Conservation (phyloP, 306 rosid species). For the Mimosa pudica region DNA sequence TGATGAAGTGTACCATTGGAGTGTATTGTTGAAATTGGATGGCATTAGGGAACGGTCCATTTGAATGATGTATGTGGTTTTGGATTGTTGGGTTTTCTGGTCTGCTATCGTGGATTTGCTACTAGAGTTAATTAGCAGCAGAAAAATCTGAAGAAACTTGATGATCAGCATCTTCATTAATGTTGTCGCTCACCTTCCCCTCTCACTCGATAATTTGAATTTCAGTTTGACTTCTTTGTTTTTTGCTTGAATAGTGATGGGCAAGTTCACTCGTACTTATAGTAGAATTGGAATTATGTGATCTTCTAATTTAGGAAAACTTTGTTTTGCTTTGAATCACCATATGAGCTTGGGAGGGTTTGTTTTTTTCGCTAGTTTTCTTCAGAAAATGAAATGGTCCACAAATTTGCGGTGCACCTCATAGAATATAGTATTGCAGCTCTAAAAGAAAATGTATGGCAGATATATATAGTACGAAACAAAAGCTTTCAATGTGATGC, state of each 20-base stretch:
- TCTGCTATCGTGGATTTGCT: constrained; percentile 36
- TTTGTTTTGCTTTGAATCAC: constrained; percentile 6
- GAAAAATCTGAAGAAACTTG: constrained; percentile 37
- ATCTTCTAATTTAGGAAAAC: constrained; percentile 7
- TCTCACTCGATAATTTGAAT: constrained; percentile 20
- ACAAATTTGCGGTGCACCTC: background rate
- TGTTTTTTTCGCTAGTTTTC: background rate
- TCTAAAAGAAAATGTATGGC: background rate
- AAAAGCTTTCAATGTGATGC: background rate
- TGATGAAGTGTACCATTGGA: constrained; percentile 74
- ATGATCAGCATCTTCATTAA: constrained; percentile 44
- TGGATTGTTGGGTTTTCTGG: constrained; percentile 23
- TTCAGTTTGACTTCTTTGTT: constrained; percentile 23
- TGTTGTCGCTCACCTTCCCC: background rate
- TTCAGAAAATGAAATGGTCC: background rate
- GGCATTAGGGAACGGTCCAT: constrained; percentile 87
- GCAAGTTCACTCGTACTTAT: constrained; percentile 40
- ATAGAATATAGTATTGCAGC: background rate
- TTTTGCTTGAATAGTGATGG: constrained; percentile 30
- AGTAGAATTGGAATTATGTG: constrained; percentile 11
- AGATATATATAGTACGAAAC: background rate
- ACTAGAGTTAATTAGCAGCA: constrained; percentile 44
- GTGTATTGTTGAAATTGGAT: constrained; percentile 54
- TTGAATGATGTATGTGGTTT: constrained; percentile 69
- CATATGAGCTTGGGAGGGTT: constrained; percentile 2